These are phyloP conservation scores for Mycena maculata DNA, from an alignment of 768 basidiomycete species.

Conservation along the genomic window DNA sequence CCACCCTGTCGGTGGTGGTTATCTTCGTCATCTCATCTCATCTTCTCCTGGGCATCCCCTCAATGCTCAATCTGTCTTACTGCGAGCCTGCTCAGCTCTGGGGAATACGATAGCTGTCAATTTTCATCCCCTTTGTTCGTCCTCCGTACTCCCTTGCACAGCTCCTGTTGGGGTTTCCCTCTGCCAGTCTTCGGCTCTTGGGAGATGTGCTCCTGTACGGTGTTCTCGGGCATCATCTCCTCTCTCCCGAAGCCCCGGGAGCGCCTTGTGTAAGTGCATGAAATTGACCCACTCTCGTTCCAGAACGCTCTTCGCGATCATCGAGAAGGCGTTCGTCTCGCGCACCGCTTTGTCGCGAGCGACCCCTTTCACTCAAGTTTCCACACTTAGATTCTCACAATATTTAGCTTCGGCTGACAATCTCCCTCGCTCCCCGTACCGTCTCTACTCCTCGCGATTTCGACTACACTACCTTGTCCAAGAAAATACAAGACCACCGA, in stretches of 20 bases:
- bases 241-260: constrained; percentile 13
- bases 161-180: constrained; percentile 21
- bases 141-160: background rate
- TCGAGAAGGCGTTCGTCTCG: background rate
- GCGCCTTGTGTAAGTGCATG: constrained; percentile 8
- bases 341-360: background rate
- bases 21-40: background rate
- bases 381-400: background rate
- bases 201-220: constrained; percentile 17
- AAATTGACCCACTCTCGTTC: constrained; percentile 15
- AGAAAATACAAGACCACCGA: too few relatives aligned
- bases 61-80: constrained; percentile 5
- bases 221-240: constrained; percentile 16
- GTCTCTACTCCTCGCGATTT: too few relatives aligned
- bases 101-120: constrained; percentile 5
- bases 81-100: background rate
- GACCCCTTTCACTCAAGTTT: background rate
- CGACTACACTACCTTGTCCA: too few relatives aligned
- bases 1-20: background rate
- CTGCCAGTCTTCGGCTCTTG: constrained; percentile 19
- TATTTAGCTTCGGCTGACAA: too few relatives aligned
- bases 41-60: background rate
- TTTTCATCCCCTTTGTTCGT: too few relatives aligned
- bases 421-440: too few relatives aligned
- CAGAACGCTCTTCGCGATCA: constrained; percentile 2